These are phyloP conservation scores for Corynespora cassiicola DNA, from an alignment of 2,329 filamentous ascomycete species.

Conservation along the genomic window DNA sequence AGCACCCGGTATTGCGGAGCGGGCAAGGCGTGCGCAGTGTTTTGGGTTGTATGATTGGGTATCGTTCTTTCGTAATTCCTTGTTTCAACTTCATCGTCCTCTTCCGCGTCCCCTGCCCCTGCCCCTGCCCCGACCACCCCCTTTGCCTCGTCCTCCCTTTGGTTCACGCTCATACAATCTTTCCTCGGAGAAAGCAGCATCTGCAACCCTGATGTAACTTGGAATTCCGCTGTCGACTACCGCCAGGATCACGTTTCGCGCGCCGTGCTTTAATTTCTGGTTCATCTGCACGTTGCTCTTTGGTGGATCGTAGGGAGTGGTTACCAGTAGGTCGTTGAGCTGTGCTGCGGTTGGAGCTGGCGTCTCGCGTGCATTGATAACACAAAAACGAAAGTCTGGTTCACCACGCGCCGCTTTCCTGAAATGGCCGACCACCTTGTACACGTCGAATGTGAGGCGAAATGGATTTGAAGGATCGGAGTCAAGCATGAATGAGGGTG, in stretches of 20 bases:
- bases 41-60: too few relatives aligned
- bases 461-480: slow-evolving; percentile 61
- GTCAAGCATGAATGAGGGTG: slow-evolving; percentile 41
- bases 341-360: slow-evolving; percentile 76
- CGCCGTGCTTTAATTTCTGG: slow-evolving; percentile 81
- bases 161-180: slow-evolving; percentile 69
- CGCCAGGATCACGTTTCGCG: slow-evolving; percentile 82
- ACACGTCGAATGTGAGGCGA: slow-evolving; percentile 79
- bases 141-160: slow-evolving; percentile 44
- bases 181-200: slow-evolving; percentile 78
- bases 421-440: slow-evolving; percentile 73
- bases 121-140: slow-evolving; percentile 42
- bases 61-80: too few relatives aligned
- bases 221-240: slow-evolving; percentile 89
- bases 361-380: slow-evolving; percentile 77
- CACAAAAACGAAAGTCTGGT: slow-evolving; percentile 85
- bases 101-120: slow-evolving; percentile 51
- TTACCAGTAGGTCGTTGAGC: slow-evolving; percentile 73
- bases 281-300: slow-evolving; percentile 66
- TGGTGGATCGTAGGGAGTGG: slow-evolving; percentile 73
- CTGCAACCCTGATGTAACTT: slow-evolving; percentile 82
- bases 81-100: slow-evolving; percentile 20
- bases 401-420: slow-evolving; percentile 78
- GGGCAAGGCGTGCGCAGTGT: too few relatives aligned
- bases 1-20: too few relatives aligned